Conservation (phyloP, 345 rosid species). For the Heritiera littoralis region DNA sequence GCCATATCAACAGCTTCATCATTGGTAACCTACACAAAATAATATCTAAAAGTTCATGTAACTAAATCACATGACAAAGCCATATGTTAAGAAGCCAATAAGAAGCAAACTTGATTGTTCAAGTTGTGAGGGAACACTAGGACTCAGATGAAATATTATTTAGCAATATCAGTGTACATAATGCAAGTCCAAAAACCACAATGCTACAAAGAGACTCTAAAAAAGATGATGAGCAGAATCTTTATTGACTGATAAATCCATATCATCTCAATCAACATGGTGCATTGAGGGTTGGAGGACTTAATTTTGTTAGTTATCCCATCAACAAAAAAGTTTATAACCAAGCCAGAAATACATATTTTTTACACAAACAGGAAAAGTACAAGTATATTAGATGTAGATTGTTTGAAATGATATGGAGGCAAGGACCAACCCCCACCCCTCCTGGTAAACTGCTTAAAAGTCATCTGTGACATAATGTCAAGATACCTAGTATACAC, state of each 20-base stretch:
- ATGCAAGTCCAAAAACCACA: background rate
- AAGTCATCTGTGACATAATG: background rate
- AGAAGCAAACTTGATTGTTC: slow-evolving; percentile 1
- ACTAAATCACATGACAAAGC: background rate
- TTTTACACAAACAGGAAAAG: background rate
- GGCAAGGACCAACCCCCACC: background rate
- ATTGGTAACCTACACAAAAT: slow-evolving; percentile 59
- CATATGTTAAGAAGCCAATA: background rate
- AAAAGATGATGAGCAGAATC: background rate
- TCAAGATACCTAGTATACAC: background rate
- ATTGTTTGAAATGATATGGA: background rate
- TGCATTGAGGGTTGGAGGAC: background rate
- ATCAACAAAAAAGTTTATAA: background rate
- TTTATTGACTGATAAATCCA: background rate
- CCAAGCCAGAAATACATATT: background rate
- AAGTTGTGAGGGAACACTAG: background rate
- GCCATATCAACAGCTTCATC: slow-evolving; percentile 91
- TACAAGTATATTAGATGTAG: background rate
- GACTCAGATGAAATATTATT: background rate
- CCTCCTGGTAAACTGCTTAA: background rate
- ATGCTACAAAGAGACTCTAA: background rate
- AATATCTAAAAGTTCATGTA: background rate
- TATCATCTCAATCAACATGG: background rate
- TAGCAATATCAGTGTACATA: background rate
- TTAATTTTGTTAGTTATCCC: background rate